phyloP scores from a whole-genome alignment of 768 basidiomycete species.

The Steccherinum ochraceum region DNA sequence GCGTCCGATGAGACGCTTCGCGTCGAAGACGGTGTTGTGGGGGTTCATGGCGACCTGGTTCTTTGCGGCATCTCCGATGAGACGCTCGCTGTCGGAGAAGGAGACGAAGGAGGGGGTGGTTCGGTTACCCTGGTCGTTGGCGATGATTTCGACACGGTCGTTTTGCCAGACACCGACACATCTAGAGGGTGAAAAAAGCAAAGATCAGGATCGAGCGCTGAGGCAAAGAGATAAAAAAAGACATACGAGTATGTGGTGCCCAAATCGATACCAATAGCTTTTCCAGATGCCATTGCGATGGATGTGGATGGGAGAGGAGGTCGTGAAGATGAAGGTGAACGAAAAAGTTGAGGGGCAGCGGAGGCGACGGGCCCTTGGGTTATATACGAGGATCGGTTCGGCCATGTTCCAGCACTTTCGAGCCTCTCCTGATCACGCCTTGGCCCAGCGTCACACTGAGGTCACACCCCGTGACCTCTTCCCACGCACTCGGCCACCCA shows the following conservation, averaged over 20 bases:
- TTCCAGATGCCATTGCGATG: slow-evolving; percentile 26
- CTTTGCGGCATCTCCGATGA: slow-evolving; percentile 99
- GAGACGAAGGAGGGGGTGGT: slow-evolving; percentile 96
- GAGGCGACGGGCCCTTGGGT: background rate
- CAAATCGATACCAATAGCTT: slow-evolving; percentile 88
- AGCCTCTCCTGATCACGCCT: background rate
- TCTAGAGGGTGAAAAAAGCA: slow-evolving; percentile 31
- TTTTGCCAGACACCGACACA: slow-evolving; percentile 99
- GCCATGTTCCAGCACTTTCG: background rate
- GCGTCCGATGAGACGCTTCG: slow-evolving; percentile 96
- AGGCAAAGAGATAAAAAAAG: slow-evolving; percentile 9
- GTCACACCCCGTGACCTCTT: background rate
- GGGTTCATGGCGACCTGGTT: slow-evolving; percentile 99
- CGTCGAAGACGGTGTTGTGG: slow-evolving; percentile 93
- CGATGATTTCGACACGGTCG: slow-evolving; percentile 99
- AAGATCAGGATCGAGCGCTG: slow-evolving; percentile 6
- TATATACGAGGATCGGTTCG: background rate
- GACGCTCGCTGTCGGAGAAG: slow-evolving; percentile 91
- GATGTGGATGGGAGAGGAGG: background rate
- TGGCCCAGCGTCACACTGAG: background rate
- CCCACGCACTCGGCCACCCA: background rate
- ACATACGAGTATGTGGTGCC: slow-evolving; percentile 91
- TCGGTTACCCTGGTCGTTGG: slow-evolving; percentile 91
- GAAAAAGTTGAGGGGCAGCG: background rate
- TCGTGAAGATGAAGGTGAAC: background rate